A percentile compares a stretch with the other conserved stretches of the same genome.
Evolutionary conservation across 805 yeast species (phyloP).

Genomic region (Cephaloascus fragrans): DNA sequence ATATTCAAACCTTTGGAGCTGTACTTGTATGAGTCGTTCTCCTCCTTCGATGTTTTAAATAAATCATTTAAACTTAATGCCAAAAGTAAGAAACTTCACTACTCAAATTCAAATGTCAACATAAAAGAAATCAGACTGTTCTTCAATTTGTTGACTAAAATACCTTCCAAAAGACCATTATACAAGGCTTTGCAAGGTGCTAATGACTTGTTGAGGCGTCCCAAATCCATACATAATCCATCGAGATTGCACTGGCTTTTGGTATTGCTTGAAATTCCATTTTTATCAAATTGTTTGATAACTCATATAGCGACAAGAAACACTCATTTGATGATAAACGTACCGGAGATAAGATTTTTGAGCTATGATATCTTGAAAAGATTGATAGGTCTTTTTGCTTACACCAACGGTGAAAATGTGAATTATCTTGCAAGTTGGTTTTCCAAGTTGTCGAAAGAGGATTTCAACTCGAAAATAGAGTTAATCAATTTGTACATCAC

Average conservation of each 20-base stretch:
- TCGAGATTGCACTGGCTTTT: conserved; percentile 47
- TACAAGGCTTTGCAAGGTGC: conserved; percentile 44
- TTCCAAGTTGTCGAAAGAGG: conserved; percentile 28
- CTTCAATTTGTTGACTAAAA: conserved; percentile 32
- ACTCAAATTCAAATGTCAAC: conserved; percentile 39
- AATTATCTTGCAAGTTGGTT: conserved; percentile 49
- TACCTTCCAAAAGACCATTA: conserved; percentile 57
- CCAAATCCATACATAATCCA: conserved; percentile 29
- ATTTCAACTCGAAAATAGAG: conserved; percentile 49
- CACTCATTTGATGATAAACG: conserved; percentile 20
- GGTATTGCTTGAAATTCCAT: conserved; percentile 62
- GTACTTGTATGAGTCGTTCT: conserved; percentile 36
- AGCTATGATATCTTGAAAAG: conserved; percentile 67
- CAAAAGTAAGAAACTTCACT: conserved; percentile 21
- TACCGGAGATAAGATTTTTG: conserved; percentile 42
- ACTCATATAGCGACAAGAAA: conserved; percentile 13
- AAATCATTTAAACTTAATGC: conserved; percentile 37
- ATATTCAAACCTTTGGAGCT: conserved; percentile 41
- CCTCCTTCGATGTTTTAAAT: conserved; percentile 37
- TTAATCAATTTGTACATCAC: conserved; percentile 69
- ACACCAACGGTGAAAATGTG: conserved; percentile 26
- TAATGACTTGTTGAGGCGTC: conserved; percentile 41
- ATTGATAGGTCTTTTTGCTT: conserved; percentile 57
- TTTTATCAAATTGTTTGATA: conserved; percentile 37
- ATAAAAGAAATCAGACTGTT: conserved; percentile 33